Base-by-base conservation (phyloP, 768 basidiomycete genomes). In the Rhizopogon salebrosus region DNA sequence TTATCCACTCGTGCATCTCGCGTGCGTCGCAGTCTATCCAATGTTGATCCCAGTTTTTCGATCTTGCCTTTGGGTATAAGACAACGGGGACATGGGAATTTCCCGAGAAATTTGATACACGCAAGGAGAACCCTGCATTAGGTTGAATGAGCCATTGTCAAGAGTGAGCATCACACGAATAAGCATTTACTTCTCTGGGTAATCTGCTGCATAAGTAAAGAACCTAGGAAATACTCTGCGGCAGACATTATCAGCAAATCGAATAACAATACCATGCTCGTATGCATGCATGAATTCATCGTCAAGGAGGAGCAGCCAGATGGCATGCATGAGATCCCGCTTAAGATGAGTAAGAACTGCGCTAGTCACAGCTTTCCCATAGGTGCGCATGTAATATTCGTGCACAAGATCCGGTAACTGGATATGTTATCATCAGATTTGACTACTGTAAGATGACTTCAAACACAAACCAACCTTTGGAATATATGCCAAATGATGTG, bases 121-220 rank as follows among this genome's bases (percentile, higher is more conserved):
- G 59, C 55, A 1, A 66, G 51, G 5, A 66, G 27, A 8, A 58
- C 49, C 42, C 65, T 66, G 26, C 13, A 20, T 3, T 24, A 9
- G 48, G 37, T 14, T 48, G 55, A 55, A 41, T n/a, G n/a, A n/a
- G n/a, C n/a, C n/a, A n/a, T n/a, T n/a, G n/a, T n/a, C n/a, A n/a
- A n/a, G n/a, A n/a, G n/a, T n/a, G n/a, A n/a, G n/a, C n/a, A n/a
- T n/a, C n/a, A n/a, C n/a, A n/a, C n/a, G n/a, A n/a, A n/a, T n/a
- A n/a, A n/a, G 45, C n/a, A 56, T 45, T 26, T 54, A 72, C 72
- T 72, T 72, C 38, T 68, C 65, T 0, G 61, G 67, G 51, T 66
- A 68, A 48, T 65, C 60, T 13, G 62, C 67, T 1, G 64, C 48
- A 42, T 68, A 68, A 1, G 65, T 64, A 35, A 68, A 62, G 1